Evolutionary conservation across 306 rosid species (phyloP), one percentile per base, ranked within the genome.

Genomic region (Ormosia emarginata): DNA sequence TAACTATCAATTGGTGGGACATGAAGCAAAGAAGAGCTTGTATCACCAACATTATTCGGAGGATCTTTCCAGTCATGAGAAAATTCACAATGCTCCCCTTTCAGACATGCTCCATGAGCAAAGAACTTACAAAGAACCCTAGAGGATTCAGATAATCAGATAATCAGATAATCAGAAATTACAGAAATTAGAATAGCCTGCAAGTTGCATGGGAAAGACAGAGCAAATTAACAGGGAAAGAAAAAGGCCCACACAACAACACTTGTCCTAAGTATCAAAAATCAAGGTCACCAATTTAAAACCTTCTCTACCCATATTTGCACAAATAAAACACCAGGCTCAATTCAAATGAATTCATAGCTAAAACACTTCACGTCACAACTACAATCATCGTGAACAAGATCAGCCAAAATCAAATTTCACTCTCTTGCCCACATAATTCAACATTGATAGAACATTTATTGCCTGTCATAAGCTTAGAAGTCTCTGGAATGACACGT

Each of bases 71-170:
- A 93, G 75, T 93, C 94, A 87, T 96, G 99, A 34, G 99, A 92
- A 90, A 85, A 96, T 84, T 96, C 97, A 39, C 99, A 96, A 85
- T 90, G 95, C 81, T 91, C 98, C 90, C 99, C 99, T 86, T 96
- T 96, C 75, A 96, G 81, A 83, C 99, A 96, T 4, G 98, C 98
- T 69, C 99, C 99, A 64, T 93, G 96, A 57, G 97, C 92, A 86
- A 88, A 96, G 90, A 93, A 96, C 90, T 96, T 96, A 88, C 99
- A 96, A 44, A 90, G 92, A 79, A 92, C 87, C 97, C 99, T 96
- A 86, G 5, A 86, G 24, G 75, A 65, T 56, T 49, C 81, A 82
- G 62, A 79, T 65, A 68, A 64, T 10, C 72, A 40, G 59, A 46
- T n/a, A n/a, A n/a, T 49, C 81, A 82, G 62, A 79, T 65, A 68